Conservation (phyloP, 306 rosid species). For the Quercus agrifolia region DNA sequence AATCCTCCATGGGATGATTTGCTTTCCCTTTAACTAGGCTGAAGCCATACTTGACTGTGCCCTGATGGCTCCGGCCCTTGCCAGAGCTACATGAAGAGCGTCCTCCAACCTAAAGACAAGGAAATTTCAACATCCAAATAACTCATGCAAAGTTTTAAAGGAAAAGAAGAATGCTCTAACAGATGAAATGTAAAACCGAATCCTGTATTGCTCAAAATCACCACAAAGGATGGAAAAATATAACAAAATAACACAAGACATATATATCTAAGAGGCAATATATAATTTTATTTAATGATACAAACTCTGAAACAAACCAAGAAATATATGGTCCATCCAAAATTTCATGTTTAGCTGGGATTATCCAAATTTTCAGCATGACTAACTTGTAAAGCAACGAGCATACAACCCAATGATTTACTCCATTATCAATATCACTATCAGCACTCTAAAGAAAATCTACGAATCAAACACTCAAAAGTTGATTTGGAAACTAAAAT, state of each 20-base stretch:
- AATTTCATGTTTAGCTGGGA: not conserved
- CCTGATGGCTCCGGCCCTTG: slow-evolving; percentile 66
- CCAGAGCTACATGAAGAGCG: slow-evolving; percentile 71
- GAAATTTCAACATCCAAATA: slow-evolving; percentile 2
- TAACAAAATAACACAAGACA: not conserved
- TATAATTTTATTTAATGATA: not conserved
- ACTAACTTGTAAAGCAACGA: not conserved
- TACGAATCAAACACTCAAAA: not conserved
- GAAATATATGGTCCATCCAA: not conserved
- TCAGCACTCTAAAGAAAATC: not conserved
- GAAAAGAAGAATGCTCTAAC: not conserved
- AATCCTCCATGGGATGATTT: slow-evolving; percentile 91
- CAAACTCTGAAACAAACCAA: not conserved
- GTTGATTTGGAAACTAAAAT: not conserved
- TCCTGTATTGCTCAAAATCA: too few species aligned
- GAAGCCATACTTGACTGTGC: slow-evolving; percentile 73
- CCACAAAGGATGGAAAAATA: too few species aligned
- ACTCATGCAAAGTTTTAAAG: not conserved
- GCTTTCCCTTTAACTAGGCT: slow-evolving; percentile 87
- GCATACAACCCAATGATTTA: not conserved
- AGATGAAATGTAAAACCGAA: not conserved
- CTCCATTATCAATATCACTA: not conserved
- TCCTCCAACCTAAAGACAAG: slow-evolving; percentile 60
- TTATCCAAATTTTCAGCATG: not conserved
- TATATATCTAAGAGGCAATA: not conserved